These are phyloP conservation scores for Coemansia sp. DNA, from an alignment of 192 early-diverging fungal genomes.

Conservation along the genomic window DNA sequence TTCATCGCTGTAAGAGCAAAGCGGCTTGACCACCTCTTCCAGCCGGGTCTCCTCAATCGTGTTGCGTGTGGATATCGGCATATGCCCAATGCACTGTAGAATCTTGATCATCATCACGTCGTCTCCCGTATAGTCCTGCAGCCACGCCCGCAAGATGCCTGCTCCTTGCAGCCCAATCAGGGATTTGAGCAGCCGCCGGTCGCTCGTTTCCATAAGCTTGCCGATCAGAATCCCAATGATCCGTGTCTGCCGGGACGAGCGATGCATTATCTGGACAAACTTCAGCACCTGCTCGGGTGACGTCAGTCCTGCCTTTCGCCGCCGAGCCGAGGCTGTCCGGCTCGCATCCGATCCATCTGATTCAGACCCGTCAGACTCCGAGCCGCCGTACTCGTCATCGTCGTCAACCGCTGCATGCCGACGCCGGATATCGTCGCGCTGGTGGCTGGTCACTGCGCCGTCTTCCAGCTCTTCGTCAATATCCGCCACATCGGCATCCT, in stretches of 20 bases:
- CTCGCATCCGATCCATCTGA: slow-evolving; percentile 21
- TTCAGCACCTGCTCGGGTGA: slow-evolving; percentile 72
- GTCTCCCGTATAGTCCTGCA: slow-evolving; percentile 63
- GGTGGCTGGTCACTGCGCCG: slow-evolving; percentile 53
- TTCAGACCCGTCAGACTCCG: slow-evolving; percentile 36
- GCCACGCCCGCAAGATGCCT: slow-evolving; percentile 48
- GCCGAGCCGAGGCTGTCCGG: slow-evolving; percentile 15
- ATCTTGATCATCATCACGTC: slow-evolving; percentile 62
- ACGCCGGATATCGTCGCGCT: slow-evolving; percentile 58
- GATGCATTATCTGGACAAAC: slow-evolving; percentile 73
- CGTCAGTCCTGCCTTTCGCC: slow-evolving; percentile 53
- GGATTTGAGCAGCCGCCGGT: slow-evolving; percentile 65
- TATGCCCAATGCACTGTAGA: slow-evolving; percentile 63
- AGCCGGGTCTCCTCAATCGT: slow-evolving; percentile 74
- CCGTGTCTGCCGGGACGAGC: slow-evolving; percentile 54
- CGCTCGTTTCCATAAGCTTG: slow-evolving; percentile 59
- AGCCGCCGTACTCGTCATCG: slow-evolving; percentile 55
- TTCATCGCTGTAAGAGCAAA: slow-evolving; percentile 41
- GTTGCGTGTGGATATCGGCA: slow-evolving; percentile 81
- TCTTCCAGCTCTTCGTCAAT: slow-evolving; percentile 59
- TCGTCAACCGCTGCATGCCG: slow-evolving; percentile 48
- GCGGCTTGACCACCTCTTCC: slow-evolving; percentile 61
- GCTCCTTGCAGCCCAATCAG: slow-evolving; percentile 52
- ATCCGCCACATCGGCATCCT: slow-evolving; percentile 57
- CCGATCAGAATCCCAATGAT: slow-evolving; percentile 60